Conservation (phyloP, 2,329 filamentous ascomycete species). For the Xylaria hypoxylon region DNA sequence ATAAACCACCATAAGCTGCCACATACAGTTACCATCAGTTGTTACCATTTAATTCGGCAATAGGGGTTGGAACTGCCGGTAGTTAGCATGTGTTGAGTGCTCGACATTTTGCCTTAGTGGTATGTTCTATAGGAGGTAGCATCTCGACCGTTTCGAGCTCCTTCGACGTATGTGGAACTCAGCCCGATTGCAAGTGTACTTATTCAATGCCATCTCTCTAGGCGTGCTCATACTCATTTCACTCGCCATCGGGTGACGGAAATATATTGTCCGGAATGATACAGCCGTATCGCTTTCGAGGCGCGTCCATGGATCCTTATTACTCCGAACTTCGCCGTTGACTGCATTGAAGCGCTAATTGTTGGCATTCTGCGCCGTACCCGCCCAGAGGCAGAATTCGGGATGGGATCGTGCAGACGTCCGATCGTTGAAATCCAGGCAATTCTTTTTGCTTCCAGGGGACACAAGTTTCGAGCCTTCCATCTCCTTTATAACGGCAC, state of each 20-base stretch:
- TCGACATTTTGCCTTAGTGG: too few relatives aligned
- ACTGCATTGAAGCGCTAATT: conserved; percentile 58
- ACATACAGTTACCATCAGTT: not conserved
- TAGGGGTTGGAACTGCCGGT: too few relatives aligned
- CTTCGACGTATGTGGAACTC: conserved; percentile 45
- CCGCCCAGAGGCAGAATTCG: conserved; percentile 54
- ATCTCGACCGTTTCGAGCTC: conserved; percentile 47
- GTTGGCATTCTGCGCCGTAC: conserved; percentile 45
- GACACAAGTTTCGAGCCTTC: conserved; percentile 48
- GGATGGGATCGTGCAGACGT: conserved; percentile 53
- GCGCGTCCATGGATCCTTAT: conserved; percentile 58
- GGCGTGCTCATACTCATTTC: conserved; percentile 58
- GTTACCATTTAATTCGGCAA: conserved; percentile 25
- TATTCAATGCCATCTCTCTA: conserved; percentile 57
- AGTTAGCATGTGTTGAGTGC: too few relatives aligned
- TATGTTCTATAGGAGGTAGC: too few relatives aligned
- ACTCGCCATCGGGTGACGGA: conserved; percentile 31
- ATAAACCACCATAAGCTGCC: conserved; percentile 14
- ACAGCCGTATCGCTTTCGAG: conserved; percentile 52
- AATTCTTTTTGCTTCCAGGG: conserved; percentile 53
- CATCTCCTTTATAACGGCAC: conserved; percentile 52
- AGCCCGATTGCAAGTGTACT: conserved; percentile 53
- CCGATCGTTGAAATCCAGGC: conserved; percentile 51
- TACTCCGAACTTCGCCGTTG: conserved; percentile 56
- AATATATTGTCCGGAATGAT: conserved; percentile 51